Conservation (phyloP, 2,329 filamentous ascomycete species). For the Samsoniella hepiali region DNA sequence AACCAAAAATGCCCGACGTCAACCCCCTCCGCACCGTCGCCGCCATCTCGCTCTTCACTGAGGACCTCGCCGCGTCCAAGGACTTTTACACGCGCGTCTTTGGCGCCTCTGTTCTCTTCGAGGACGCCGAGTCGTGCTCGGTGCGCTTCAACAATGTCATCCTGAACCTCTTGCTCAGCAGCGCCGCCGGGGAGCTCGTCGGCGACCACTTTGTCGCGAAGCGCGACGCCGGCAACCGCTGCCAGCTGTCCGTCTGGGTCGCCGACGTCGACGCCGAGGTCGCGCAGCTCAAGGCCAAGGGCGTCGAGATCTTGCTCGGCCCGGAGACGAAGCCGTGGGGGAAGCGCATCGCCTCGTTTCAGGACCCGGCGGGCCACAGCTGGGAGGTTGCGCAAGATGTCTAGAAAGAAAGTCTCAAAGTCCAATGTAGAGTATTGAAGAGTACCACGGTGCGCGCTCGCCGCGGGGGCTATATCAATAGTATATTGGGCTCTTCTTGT, state of each 20-base stretch:
- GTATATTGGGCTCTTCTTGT: neutral
- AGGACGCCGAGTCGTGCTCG: slow-evolving; percentile 20
- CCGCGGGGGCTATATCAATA: neutral
- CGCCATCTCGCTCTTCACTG: slow-evolving; percentile 20
- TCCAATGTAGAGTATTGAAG: neutral
- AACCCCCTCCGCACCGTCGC: slow-evolving; percentile 17
- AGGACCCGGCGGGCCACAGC: slow-evolving; percentile 20
- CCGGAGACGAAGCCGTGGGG: slow-evolving; percentile 21
- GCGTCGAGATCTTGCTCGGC: slow-evolving; percentile 18
- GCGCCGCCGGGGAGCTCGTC: slow-evolving; percentile 12
- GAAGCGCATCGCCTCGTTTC: slow-evolving; percentile 19
- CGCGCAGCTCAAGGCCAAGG: slow-evolving; percentile 10
- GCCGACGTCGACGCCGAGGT: slow-evolving; percentile 21
- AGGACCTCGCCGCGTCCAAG: slow-evolving; percentile 13
- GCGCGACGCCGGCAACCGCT: slow-evolving; percentile 15
- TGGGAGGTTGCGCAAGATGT: slow-evolving; percentile 21
- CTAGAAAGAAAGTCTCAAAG: neutral
- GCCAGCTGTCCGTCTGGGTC: slow-evolving; percentile 20
- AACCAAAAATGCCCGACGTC: neutral
- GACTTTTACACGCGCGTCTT: slow-evolving; percentile 18
- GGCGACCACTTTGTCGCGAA: slow-evolving; percentile 10
- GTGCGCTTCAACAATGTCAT: slow-evolving; percentile 20
- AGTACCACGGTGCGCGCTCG: neutral
- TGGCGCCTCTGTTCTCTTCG: slow-evolving; percentile 18
- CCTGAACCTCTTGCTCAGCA: slow-evolving; percentile 12